Base-by-base conservation (phyloP, 2,329 filamentous ascomycete species). In the Blastomyces emzantsi region DNA sequence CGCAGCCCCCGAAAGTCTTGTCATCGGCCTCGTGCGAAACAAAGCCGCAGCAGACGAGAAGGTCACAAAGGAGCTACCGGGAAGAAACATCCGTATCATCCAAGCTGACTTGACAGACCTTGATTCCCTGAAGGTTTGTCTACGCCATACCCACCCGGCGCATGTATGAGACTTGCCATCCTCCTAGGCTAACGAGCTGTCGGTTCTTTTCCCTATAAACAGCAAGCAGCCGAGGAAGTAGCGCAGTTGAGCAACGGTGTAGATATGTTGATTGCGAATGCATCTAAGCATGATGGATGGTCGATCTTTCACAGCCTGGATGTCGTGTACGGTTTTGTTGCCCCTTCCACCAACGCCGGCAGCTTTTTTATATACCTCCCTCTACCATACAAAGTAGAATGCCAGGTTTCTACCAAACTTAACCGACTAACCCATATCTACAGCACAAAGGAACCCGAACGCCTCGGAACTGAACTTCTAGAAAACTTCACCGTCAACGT, bases 211-310 rank as follows among this genome's bases (percentile, higher is more conserved):
- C 9, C 3, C 33, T 36, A 36, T 7, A 9, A 36, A 36, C 41
- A 62, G 60, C 52, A 49, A 54, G 69, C 71, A 52, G 67, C 67
- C 22, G 60, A 66, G 39, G 62, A 67, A 52, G 68, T 70, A 4
- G 65, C 73, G 17, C 68, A 70, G n/a, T 74, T 76, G 0, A 73
- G 73, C 3, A 75, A 76, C 15, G 69, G 71, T 1, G 62, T 85
- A 6, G 83, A 85, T 70, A 81, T 81, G 64, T 69, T 85, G 6
- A 80, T 85, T 36, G 78, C 77, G 61, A 85, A 85, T 61, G 83
- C 75, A 0, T 82, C 70, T 1, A 67, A 73, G 4, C 64, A 78
- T 15, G 66, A 73, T 1, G 19, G 67, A 0, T 72, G 67, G 30
- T 74, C 74, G 36, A 68, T 65, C 3, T 72, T 65, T 61, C 70